Evolutionary conservation across 495 filamentous ascomycete species (phyloP), one percentile per base, ranked within the genome.

Genomic region (Aspergillus nanangensis): DNA sequence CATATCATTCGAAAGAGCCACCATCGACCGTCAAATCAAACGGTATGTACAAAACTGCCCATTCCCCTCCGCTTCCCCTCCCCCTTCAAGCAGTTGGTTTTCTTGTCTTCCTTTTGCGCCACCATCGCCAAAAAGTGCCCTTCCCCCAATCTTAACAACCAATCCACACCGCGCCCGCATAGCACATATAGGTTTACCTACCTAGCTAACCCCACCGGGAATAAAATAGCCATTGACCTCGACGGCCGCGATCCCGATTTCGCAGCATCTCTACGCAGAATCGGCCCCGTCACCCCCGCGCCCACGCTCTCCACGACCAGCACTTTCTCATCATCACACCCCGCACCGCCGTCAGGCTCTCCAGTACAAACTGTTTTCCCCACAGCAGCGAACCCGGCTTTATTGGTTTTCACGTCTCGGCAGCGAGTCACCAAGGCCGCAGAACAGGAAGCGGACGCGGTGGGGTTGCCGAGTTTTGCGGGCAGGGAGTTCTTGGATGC

Each of bases 201-300:
- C 5, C 37, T 22, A 39, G 21, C 19, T n/a, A 39, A 21, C 11
- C 33, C 9, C 11, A 18, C 8, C 13, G n/a, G 20, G 1, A 5
- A 14, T 40, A 40, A 38, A 21, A 49, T 48, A 84, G 81, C 79
- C n/a, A 79, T 86, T 47, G 76, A 83, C 56, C 67, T 81, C 47
- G 84, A 86, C 53, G 78, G 76, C 48, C 73, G 71, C n/a, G 81
- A 85, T 52, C 81, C 82, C 2, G 65, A 77, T 60, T 84, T 81
- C 62, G 78, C 77, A 39, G 72, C 71, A 51, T 80, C 78, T 40
- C 76, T 86, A 45, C 77, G 76, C 55, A 62, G 65, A 32, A 71
- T 88, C 51, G 84, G 84, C 44, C 75, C 84, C 44, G 83, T 87
- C 15, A 71, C 74, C 40, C 81, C 83, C 14, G 67, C 67, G 44